phyloP scores from a whole-genome alignment of 108 stramenopile species.

The Cyclostephanos tholiformis region DNA sequence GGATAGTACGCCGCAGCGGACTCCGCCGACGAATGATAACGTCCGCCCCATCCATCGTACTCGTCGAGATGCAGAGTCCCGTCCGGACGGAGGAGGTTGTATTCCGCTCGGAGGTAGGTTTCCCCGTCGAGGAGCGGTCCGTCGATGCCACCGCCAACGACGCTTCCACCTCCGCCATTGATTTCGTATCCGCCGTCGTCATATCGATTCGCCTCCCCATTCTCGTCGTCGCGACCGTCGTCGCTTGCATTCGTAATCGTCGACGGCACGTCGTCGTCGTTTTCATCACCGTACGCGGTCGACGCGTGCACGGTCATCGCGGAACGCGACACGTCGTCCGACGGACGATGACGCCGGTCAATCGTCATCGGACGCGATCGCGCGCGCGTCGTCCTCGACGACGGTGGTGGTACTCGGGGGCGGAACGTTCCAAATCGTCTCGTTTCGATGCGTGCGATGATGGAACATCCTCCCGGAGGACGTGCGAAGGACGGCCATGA shows the following conservation, averaged over 20 bases:
- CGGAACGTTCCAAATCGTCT: too few relatives aligned
- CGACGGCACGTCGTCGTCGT: neutral
- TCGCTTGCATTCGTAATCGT: constrained; percentile 5
- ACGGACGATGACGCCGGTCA: too few relatives aligned
- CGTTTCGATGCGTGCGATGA: too few relatives aligned
- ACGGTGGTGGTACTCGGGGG: too few relatives aligned
- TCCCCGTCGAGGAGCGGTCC: constrained; percentile 16
- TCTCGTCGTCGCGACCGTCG: neutral
- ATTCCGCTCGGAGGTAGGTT: constrained; percentile 17
- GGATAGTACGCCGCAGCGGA: neutral
- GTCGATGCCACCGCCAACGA: neutral
- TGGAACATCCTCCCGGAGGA: too few relatives aligned
- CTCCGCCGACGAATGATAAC: neutral
- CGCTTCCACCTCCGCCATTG: neutral
- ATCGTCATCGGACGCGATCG: too few relatives aligned
- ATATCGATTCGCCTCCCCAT: too few relatives aligned
- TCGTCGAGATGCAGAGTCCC: constrained; percentile 12
- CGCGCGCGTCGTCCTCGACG: too few relatives aligned
- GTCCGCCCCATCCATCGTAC: neutral
- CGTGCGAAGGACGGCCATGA: too few relatives aligned
- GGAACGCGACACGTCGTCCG: too few relatives aligned
- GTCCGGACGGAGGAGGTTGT: constrained; percentile 15
- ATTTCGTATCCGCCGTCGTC: neutral
- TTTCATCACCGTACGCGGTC: too few relatives aligned
- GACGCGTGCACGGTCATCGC: too few relatives aligned